A percentile compares a stretch with the other conserved stretches of the same genome.
Evolutionary conservation across 2,329 filamentous ascomycete genomes (phyloP).

Genomic region (Incumbomyces delicatus): DNA sequence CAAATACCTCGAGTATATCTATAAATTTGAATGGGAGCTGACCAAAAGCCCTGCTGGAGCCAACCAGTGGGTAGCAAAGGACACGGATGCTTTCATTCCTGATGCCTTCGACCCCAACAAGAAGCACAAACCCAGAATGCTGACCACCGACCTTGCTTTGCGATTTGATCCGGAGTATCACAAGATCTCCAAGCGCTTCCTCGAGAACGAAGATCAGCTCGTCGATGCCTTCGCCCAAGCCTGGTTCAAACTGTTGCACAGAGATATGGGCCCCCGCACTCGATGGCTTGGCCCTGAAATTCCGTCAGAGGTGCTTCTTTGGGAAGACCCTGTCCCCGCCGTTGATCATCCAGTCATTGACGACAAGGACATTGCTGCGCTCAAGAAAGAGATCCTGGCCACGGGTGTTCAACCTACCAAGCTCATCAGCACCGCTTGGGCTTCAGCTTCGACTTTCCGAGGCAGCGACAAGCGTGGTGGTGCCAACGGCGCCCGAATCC

Average conservation of each 20-base stretch:
- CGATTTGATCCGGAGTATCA: conserved; percentile 63
- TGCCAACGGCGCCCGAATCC: conserved; percentile 70
- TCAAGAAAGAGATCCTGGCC: conserved; percentile 61
- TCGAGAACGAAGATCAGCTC: conserved; percentile 59
- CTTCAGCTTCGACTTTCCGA: conserved; percentile 62
- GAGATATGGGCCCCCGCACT: conserved; percentile 62
- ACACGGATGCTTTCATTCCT: conserved; percentile 56
- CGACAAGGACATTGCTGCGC: conserved; percentile 50
- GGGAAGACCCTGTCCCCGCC: conserved; percentile 64
- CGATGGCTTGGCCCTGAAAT: conserved; percentile 69
- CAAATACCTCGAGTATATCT: conserved; percentile 64
- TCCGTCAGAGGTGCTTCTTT: conserved; percentile 57
- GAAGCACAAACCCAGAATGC: conserved; percentile 67
- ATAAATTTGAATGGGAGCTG: conserved; percentile 69
- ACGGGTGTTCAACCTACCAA: conserved; percentile 51
- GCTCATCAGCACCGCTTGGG: conserved; percentile 59
- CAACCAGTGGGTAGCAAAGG: conserved; percentile 67
- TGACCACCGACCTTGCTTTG: conserved; percentile 65
- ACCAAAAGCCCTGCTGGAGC: conserved; percentile 66
- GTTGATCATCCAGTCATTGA: conserved; percentile 49
- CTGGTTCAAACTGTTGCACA: conserved; percentile 78
- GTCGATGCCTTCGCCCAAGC: conserved; percentile 60
- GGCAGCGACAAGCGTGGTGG: conserved; percentile 72
- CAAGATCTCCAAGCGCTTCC: conserved; percentile 64
- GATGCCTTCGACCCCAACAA: conserved; percentile 60